Percentiles rank a stretch among this genome's conserved stretches.
phyloP scores from a whole-genome alignment of 495 filamentous ascomycete genomes.

The Durotheca rogersii region DNA sequence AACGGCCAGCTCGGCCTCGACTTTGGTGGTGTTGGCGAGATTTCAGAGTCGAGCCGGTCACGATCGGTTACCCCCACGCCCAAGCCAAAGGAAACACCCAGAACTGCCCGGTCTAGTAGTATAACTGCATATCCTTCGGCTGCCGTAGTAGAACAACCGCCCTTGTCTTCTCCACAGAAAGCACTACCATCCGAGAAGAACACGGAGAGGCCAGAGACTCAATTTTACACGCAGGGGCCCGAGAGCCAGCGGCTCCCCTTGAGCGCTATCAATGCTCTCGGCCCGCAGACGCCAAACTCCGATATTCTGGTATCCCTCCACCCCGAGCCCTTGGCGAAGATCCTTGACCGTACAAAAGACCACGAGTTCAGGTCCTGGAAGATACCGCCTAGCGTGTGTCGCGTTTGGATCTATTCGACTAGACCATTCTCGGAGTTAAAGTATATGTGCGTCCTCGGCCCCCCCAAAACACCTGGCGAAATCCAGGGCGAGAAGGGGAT shows the following conservation, averaged over 20 bases:
- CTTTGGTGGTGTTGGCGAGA: constrained; percentile 2
- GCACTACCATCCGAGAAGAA: constrained; percentile 11
- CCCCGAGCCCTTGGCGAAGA: constrained; percentile 40
- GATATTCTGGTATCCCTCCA: constrained; percentile 51
- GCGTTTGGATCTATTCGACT: constrained; percentile 52
- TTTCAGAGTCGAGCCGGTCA: constrained; percentile 11
- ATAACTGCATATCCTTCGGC: constrained; percentile 1
- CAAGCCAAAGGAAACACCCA: constrained; percentile 6
- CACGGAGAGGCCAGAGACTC: constrained; percentile 29
- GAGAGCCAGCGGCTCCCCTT: constrained; percentile 54
- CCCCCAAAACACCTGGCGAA: constrained; percentile 43
- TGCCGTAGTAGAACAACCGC: constrained; percentile 9
- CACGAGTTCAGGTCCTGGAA: constrained; percentile 50
- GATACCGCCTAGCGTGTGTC: constrained; percentile 41
- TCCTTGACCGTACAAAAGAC: constrained; percentile 43
- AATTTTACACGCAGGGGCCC: constrained; percentile 43
- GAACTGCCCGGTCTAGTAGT: constrained; percentile 2
- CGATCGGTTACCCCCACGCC: constrained; percentile 17
- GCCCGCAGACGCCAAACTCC: constrained; percentile 46
- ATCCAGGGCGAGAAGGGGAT: constrained; percentile 39
- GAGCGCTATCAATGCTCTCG: constrained; percentile 44
- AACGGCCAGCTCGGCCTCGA: constrained; percentile 8
- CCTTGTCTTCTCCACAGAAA: constrained; percentile 9
- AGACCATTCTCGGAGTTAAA: constrained; percentile 41
- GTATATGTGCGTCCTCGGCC: constrained; percentile 52